These are phyloP conservation scores for Spatholobus suberectus DNA, from an alignment of 306 rosid species.

Conservation along the genomic window DNA sequence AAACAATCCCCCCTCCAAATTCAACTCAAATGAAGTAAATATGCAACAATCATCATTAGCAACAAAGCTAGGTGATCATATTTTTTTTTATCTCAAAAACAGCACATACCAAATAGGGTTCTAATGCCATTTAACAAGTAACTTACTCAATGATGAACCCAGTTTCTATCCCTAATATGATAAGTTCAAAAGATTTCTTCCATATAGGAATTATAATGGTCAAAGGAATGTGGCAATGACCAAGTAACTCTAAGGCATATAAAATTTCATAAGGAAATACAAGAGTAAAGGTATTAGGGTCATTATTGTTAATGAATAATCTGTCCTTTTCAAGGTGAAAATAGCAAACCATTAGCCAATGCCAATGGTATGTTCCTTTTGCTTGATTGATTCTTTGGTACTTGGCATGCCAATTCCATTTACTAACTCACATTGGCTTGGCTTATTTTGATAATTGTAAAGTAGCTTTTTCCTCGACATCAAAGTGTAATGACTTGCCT, in stretches of 20 bases:
- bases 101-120: background rate
- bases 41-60: background rate
- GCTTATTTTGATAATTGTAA: background rate
- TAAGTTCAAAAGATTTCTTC: background rate
- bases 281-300: no score
- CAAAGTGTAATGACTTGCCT: background rate
- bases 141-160: background rate
- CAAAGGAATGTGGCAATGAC: background rate
- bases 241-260: background rate
- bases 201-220: background rate
- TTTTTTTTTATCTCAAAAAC: background rate
- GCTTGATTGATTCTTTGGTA: background rate
- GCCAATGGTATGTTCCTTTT: background rate
- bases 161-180: background rate
- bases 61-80: background rate
- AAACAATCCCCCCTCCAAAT: background rate
- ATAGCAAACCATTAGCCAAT: background rate
- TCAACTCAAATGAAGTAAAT: background rate
- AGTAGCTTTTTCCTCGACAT: background rate
- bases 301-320: no score
- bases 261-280: background rate
- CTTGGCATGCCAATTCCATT: conserved; percentile 8
- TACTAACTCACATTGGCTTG: background rate
- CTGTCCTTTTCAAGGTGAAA: background rate
- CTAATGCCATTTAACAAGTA: background rate